A percentile compares a stretch with the other conserved stretches of the same genome.
Evolutionary conservation across 345 rosid genomes (phyloP).

Genomic region (Stellera chamaejasme): DNA sequence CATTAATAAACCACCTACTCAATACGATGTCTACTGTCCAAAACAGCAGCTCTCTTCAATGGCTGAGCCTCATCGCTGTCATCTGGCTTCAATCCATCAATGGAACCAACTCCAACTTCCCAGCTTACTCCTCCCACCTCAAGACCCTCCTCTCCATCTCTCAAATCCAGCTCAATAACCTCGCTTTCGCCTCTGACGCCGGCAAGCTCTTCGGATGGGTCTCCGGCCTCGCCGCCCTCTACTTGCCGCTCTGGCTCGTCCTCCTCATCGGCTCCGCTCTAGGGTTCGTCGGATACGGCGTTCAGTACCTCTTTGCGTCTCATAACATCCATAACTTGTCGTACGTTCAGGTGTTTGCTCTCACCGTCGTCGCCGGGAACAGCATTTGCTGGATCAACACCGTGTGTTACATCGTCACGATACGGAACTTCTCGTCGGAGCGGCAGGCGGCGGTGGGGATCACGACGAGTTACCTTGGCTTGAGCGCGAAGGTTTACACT

Average conservation of each 20-base stretch:
- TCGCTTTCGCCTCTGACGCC: conserved; percentile 89
- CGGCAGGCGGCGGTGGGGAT: conserved; percentile 71
- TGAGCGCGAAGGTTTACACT: conserved; percentile 76
- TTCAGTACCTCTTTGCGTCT: conserved; percentile 61
- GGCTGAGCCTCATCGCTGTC: conserved; percentile 70
- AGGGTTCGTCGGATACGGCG: conserved; percentile 67
- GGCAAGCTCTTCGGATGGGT: conserved; percentile 84
- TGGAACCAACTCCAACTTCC: conserved; percentile 81
- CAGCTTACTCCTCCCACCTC: conserved; percentile 85
- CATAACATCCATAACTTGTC: conserved; percentile 34
- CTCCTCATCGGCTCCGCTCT: conserved; percentile 61
- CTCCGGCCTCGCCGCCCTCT: conserved; percentile 69
- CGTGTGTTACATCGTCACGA: conserved; percentile 49
- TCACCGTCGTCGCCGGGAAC: conserved; percentile 73
- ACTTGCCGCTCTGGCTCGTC: conserved; percentile 68
- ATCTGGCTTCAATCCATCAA: conserved; percentile 77
- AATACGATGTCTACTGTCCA: conserved; percentile 36
- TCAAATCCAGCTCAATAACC: conserved; percentile 71
- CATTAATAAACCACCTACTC: too few species aligned
- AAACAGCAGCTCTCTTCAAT: conserved; percentile 32
- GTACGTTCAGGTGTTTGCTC: conserved; percentile 44
- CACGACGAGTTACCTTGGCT: conserved; percentile 63
- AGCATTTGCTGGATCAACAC: conserved; percentile 99
- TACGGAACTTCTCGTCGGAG: conserved; percentile 39
- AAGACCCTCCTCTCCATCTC: conserved; percentile 64